Base-by-base conservation (phyloP, 768 basidiomycete species). In the Kwoniella botswanensis region DNA sequence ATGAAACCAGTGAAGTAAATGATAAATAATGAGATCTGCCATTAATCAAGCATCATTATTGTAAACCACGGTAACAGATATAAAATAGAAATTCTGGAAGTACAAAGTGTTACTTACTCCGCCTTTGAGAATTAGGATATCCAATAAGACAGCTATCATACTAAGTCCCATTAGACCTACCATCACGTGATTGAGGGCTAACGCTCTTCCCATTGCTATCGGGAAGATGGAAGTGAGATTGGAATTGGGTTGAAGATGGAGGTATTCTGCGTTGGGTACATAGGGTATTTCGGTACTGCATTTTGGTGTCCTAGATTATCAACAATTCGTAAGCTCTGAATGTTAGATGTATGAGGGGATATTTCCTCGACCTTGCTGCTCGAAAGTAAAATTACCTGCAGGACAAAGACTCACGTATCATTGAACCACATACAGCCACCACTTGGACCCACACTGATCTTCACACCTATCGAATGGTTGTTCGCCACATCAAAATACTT, bases 351-450 rank as follows among this genome's bases (percentile, higher is more conserved):
- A 35, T 35, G 35, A 35, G 35, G 35, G 35, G 35, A 35, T 35
- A 9, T 35, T 35, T 35, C 35, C 35, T 35, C 6, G 35, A 35
- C 35, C 35, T 35, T 35, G 35, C 35, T 35, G 35, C 35, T 35
- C 6, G 35, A 35, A 35, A 35, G 35, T 35, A 24, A 29, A 22
- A 22, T 3, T 21, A 21, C 56, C 22, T 57, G 56, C 22, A 4
- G 26, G 15, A 42, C 2, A 59, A 41, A 59, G 7, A 65, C 63
- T n/a, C 10, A 65, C 65, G 65, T 42, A 15, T 29, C 44, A 41
- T 65, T 65, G 17, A 35, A 65, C 65, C 65, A 65, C 65, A 65
- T 65, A 42, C 65, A 65, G 1, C 65, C 65, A 6, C 65, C 65
- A 10, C 50, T 21, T 21, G 65, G 65, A 43, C 65, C 65, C 17